A percentile compares a stretch with the other conserved stretches of the same genome.
Evolutionary conservation across 2,329 filamentous ascomycete genomes (phyloP).

Genomic region (Dactylonectria estremocensis): DNA sequence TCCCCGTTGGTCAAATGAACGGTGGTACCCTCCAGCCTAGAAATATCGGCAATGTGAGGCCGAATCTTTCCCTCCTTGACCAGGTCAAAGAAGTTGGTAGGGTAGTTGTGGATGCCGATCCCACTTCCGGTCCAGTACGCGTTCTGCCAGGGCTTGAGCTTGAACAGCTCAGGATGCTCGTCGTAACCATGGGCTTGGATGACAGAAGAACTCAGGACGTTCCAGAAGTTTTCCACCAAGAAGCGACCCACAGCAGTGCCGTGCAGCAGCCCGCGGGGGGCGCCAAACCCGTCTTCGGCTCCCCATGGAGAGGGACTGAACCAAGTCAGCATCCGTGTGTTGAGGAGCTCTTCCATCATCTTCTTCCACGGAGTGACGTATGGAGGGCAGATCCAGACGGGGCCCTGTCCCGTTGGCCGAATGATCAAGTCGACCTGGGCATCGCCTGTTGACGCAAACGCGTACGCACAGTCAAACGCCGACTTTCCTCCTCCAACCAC

Average conservation of each 20-base stretch:
- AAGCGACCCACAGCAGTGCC: constrained; percentile 63
- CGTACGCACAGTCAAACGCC: constrained; percentile 70
- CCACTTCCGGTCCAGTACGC: constrained; percentile 64
- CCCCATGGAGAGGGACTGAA: constrained; percentile 77
- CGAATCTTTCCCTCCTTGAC: constrained; percentile 63
- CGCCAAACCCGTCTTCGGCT: constrained; percentile 65
- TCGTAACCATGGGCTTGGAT: constrained; percentile 62
- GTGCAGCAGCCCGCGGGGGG: constrained; percentile 63
- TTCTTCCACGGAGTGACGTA: constrained; percentile 73
- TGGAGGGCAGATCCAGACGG: constrained; percentile 66
- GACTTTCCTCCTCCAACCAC: constrained; percentile 72
- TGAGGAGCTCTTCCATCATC: constrained; percentile 70
- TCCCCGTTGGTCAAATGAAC: constrained; percentile 61
- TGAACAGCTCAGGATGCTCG: constrained; percentile 53
- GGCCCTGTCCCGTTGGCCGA: constrained; percentile 64
- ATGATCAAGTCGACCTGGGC: constrained; percentile 66
- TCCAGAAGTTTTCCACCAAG: constrained; percentile 65
- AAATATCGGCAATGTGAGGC: constrained; percentile 63
- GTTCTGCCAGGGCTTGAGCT: constrained; percentile 57
- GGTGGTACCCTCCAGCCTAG: constrained; percentile 53
- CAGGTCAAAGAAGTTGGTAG: constrained; percentile 65
- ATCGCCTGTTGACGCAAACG: constrained; percentile 61
- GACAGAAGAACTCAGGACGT: constrained; percentile 62
- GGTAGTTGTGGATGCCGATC: constrained; percentile 69
- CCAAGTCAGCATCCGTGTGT: constrained; percentile 71